These are phyloP conservation scores for Fulvia fulva DNA, from an alignment of 2,329 filamentous ascomycete genomes.

Conservation along the genomic window DNA sequence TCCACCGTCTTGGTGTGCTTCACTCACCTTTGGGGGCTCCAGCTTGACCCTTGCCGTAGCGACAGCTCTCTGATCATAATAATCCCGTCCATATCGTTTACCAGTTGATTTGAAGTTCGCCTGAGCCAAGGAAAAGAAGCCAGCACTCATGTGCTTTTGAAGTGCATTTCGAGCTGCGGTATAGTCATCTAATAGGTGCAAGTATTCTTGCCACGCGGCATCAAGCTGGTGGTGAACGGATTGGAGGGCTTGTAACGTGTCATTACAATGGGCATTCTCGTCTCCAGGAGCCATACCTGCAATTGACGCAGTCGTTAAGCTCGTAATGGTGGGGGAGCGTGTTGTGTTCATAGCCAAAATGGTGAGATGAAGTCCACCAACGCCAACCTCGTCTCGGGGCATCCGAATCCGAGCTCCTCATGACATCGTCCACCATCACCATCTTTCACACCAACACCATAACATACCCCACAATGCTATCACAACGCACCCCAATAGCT, in stretches of 20 bases:
- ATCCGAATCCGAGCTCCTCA: neutral
- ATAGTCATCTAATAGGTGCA: constrained; percentile 64
- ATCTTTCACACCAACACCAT: neutral
- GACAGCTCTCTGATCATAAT: constrained; percentile 62
- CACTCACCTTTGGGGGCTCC: no score
- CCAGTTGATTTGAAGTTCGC: constrained; percentile 64
- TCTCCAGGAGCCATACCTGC: neutral
- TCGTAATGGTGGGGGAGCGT: neutral
- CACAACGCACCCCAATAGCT: constrained; percentile 9
- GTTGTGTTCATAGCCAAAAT: neutral
- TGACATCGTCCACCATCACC: neutral
- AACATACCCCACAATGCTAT: constrained; percentile 20
- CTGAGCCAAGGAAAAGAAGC: constrained; percentile 57
- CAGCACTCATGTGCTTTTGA: constrained; percentile 49
- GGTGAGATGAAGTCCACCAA: neutral
- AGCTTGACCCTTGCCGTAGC: constrained; percentile 7
- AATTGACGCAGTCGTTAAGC: neutral
- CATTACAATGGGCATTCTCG: no score
- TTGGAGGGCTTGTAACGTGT: no score
- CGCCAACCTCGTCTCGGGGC: neutral
- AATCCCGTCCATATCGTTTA: constrained; percentile 64
- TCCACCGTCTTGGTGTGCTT: no score
- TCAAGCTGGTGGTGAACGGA: constrained; percentile 52
- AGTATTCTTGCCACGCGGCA: constrained; percentile 60
- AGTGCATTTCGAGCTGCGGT: constrained; percentile 55